phyloP scores from a whole-genome alignment of 768 basidiomycete species.

The Boletus fagicola region DNA sequence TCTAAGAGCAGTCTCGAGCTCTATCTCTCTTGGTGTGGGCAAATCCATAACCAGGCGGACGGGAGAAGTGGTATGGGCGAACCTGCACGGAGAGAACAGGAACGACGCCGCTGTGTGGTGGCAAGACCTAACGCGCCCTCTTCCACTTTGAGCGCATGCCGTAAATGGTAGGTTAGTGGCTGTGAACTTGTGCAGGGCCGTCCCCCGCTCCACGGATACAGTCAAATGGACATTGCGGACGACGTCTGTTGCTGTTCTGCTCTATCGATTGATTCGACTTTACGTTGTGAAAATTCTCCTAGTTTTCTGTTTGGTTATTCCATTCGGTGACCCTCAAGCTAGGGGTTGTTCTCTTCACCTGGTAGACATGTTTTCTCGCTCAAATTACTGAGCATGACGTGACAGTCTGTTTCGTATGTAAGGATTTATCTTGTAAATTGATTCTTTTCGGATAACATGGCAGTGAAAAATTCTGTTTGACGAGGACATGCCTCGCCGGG shows the following conservation, averaged over 20 bases:
- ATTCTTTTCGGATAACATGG: not conserved
- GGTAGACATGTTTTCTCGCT: not conserved
- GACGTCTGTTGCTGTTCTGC: too few species aligned
- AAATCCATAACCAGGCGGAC: slow-evolving; percentile 52
- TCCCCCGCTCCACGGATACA: not conserved
- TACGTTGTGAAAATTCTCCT: not conserved
- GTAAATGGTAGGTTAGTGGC: slow-evolving; percentile 32
- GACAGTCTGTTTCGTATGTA: not conserved
- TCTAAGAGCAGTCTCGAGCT: slow-evolving; percentile 76
- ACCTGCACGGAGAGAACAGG: slow-evolving; percentile 11
- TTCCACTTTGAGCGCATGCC: slow-evolving; percentile 27
- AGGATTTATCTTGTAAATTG: too few species aligned
- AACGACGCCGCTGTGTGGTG: slow-evolving; percentile 30
- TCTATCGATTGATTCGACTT: not conserved
- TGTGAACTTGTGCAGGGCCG: slow-evolving; percentile 21
- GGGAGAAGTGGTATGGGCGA: slow-evolving; percentile 11
- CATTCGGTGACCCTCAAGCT: not conserved
- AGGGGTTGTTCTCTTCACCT: not conserved
- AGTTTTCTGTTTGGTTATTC: too few species aligned
- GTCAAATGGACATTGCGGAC: not conserved
- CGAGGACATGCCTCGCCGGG: not conserved
- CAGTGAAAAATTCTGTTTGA: not conserved
- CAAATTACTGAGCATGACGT: not conserved
- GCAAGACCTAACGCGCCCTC: slow-evolving; percentile 30
- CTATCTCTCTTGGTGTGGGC: slow-evolving; percentile 73